Evolutionary conservation across 768 basidiomycete genomes (phyloP).

Genomic region (Russula sp.): DNA sequence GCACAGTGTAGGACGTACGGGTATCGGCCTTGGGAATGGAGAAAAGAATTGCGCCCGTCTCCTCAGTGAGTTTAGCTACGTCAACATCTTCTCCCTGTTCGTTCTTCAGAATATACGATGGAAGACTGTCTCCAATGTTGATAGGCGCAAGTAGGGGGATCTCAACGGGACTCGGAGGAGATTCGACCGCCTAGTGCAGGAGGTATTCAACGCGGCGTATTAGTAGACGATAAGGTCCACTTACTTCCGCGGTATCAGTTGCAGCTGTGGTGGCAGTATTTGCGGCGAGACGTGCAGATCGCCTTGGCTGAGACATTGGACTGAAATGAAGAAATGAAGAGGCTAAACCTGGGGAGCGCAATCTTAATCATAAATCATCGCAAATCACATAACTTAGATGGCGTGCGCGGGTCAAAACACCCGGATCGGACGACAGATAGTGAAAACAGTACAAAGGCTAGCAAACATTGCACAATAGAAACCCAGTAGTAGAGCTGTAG

Average conservation of each 20-base stretch:
- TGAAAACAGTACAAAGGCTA: conserved; percentile 13
- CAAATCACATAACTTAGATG: conserved; percentile 4
- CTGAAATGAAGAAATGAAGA: too few species aligned
- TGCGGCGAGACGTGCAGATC: conserved; percentile 24
- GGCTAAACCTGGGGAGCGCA: not conserved
- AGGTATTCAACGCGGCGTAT: not conserved
- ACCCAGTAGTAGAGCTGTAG: conserved; percentile 21
- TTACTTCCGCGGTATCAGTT: not conserved
- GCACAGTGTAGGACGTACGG: conserved; percentile 43
- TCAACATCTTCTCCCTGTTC: conserved; percentile 79
- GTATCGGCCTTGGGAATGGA: conserved; percentile 83
- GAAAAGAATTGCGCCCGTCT: conserved; percentile 78
- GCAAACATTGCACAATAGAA: conserved; percentile 20
- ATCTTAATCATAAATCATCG: conserved; percentile 14
- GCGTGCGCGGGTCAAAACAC: not conserved
- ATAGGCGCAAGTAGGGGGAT: conserved; percentile 32
- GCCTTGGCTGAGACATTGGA: conserved; percentile 23
- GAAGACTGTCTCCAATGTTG: conserved; percentile 70
- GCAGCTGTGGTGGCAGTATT: not conserved
- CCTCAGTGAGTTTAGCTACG: conserved; percentile 52
- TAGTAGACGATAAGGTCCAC: not conserved
- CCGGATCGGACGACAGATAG: not conserved
- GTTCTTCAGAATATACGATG: conserved; percentile 71
- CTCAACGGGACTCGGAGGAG: not conserved
- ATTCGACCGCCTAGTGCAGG: not conserved